These are phyloP conservation scores for Penicillium sp. DNA, from an alignment of 2,329 filamentous ascomycete species.

Conservation along the genomic window DNA sequence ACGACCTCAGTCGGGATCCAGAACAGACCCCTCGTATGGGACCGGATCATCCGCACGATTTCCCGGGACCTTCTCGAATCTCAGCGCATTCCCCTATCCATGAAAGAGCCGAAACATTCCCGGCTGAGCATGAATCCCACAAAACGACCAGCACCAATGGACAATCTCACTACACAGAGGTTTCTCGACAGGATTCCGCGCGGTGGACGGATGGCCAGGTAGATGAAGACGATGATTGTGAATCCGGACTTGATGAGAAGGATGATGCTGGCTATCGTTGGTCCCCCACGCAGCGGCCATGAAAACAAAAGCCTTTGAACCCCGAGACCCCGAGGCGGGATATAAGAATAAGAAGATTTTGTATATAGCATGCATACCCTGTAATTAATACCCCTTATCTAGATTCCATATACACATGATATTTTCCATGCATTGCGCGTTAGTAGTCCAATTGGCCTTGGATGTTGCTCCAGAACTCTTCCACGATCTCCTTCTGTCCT, in stretches of 20 bases:
- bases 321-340: neutral
- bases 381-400: constrained; percentile 6
- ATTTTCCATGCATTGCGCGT: neutral
- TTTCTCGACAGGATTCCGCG: constrained; percentile 52
- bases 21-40: neutral
- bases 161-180: constrained; percentile 9
- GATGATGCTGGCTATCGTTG: constrained; percentile 19
- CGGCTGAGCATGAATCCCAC: constrained; percentile 11
- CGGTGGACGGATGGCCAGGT: constrained; percentile 69
- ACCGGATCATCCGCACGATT: neutral
- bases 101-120: constrained; percentile 1
- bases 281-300: constrained; percentile 4
- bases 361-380: constrained; percentile 9
- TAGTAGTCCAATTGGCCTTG: constrained; percentile 42
- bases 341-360: neutral
- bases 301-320: neutral
- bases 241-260: constrained; percentile 32
- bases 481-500: constrained; percentile 42
- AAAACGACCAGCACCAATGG: constrained; percentile 10
- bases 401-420: neutral
- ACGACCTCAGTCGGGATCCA: constrained; percentile 31
- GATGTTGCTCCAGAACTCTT: constrained; percentile 45
- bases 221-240: constrained; percentile 50
- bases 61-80: neutral
- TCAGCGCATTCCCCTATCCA: neutral